Percentiles rank a stretch among this genome's conserved stretches.
These are phyloP conservation scores for Mycena haematopus DNA, from an alignment of 768 basidiomycete genomes.

Conservation along the genomic window DNA sequence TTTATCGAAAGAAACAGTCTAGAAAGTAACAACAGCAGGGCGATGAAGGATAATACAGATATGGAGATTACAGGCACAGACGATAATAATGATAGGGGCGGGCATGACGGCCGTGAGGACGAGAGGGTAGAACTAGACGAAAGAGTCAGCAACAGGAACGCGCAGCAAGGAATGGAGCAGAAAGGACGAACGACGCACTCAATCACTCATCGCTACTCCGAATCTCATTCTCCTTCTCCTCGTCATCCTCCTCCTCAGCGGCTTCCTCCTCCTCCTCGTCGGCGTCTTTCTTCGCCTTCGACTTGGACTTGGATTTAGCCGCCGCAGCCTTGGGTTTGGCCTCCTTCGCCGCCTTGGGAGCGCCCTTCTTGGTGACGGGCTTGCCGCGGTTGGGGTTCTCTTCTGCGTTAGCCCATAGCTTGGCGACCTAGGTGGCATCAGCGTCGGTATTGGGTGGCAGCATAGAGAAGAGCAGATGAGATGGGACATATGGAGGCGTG, in stretches of 20 bases:
- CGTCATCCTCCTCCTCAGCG: slow-evolving; percentile 22
- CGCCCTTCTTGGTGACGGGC: background rate
- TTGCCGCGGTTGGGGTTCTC: slow-evolving; percentile 72
- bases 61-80: too few relatives aligned
- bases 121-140: too few relatives aligned
- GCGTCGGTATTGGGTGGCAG: background rate
- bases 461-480: background rate
- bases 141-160: too few relatives aligned
- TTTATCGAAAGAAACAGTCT: too few relatives aligned
- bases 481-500: too few relatives aligned
- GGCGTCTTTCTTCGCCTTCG: slow-evolving; percentile 29
- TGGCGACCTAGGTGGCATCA: slow-evolving; percentile 53
- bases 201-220: slow-evolving; percentile 18
- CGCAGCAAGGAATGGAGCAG: background rate
- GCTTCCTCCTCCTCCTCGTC: slow-evolving; percentile 18
- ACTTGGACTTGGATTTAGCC: slow-evolving; percentile 6
- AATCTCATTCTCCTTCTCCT: background rate
- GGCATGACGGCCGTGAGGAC: too few relatives aligned
- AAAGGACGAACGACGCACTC: background rate
- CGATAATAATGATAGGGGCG: too few relatives aligned
- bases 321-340: slow-evolving; percentile 44
- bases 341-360: slow-evolving; percentile 53
- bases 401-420: slow-evolving; percentile 61
- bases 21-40: too few relatives aligned
- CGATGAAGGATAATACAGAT: too few relatives aligned